Evolutionary conservation across 2,329 filamentous ascomycete genomes (phyloP).

Genomic region (Penicillium sp.): DNA sequence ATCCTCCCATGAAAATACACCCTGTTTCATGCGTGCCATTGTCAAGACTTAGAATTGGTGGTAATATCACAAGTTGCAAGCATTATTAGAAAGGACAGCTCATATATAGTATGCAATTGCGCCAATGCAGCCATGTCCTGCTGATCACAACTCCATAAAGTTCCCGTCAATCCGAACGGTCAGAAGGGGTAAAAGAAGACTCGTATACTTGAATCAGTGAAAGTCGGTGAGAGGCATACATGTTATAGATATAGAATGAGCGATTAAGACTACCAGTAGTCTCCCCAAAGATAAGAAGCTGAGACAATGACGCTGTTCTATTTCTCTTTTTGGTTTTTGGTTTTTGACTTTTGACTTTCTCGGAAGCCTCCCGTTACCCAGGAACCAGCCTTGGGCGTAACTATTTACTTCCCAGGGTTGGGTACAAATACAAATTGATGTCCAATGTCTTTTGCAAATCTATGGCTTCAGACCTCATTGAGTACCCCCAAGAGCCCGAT

Average conservation of each 20-base stretch:
- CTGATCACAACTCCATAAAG: constrained; percentile 6
- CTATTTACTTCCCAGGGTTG: too few relatives aligned
- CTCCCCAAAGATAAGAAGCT: neutral
- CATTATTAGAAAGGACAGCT: neutral
- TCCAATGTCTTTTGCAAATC: too few relatives aligned
- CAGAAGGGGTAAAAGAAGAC: constrained; percentile 1
- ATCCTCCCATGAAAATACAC: constrained; percentile 44
- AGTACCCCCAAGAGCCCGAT: neutral
- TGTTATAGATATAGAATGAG: neutral
- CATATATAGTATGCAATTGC: neutral
- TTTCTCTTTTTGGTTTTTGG: too few relatives aligned
- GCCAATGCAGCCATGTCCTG: constrained; percentile 1
- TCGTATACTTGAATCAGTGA: too few relatives aligned
- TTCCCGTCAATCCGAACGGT: constrained; percentile 17
- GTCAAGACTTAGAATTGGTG: neutral
- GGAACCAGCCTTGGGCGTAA: neutral
- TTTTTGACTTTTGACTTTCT: neutral
- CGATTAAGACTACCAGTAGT: neutral
- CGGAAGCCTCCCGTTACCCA: neutral
- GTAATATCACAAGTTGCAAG: neutral
- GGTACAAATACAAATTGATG: too few relatives aligned
- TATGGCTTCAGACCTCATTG: too few relatives aligned
- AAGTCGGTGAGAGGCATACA: constrained; percentile 3
- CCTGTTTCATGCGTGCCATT: constrained; percentile 39
- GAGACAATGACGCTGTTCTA: neutral